Base-by-base conservation (phyloP, 208 protist species). In the Trypanosoma brucei region DNA sequence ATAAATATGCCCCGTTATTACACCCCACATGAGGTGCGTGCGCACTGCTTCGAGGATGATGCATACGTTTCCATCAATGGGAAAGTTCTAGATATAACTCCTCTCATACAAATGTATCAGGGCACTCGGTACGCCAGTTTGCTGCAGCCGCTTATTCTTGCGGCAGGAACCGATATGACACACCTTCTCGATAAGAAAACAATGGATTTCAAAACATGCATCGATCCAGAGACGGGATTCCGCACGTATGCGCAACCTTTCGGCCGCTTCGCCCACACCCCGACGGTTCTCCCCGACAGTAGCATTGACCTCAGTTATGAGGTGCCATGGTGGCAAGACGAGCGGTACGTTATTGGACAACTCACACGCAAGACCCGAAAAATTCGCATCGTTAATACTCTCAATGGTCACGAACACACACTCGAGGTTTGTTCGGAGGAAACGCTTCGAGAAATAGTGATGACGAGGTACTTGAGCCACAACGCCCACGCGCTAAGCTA, bases 341-440 rank as follows among this genome's bases (percentile, higher is more conserved):
- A 77, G 37, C 62, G 70, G 52, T 97, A 93, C 73, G 57, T 91
- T 8, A 83, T 97, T 33, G 94, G 93, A 2, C 48, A 80, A 44
- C 71, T 97, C 59, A 97, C 92, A 0, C 79, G 76, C 48, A 92
- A 94, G 69, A 90, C 91, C 38, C 80, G 94, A 5, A 83, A 87
- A 55, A 88, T 97, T 6, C 83, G 91, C 38, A 83, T 97, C 44
- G 74, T 97, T 49, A 97, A 97, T 68, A 95, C 86, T 0, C 83
- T 97, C 35, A 97, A 75, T 42, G 62, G 76, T 6, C 70, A 95
- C 46, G 94, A 97, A 64, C 74, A 84, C 40, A 92, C 73, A 37
- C 76, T 97, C 6, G 91, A 97, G 78, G 94, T 97, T 35, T 97
- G 92, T 57, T 69, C 79, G 6, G 92, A 97, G 76, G 91, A 97